Percentiles rank a stretch among this genome's conserved stretches.
Evolutionary conservation across 345 rosid genomes (phyloP).

Genomic region (Gossypium rotundifolium): DNA sequence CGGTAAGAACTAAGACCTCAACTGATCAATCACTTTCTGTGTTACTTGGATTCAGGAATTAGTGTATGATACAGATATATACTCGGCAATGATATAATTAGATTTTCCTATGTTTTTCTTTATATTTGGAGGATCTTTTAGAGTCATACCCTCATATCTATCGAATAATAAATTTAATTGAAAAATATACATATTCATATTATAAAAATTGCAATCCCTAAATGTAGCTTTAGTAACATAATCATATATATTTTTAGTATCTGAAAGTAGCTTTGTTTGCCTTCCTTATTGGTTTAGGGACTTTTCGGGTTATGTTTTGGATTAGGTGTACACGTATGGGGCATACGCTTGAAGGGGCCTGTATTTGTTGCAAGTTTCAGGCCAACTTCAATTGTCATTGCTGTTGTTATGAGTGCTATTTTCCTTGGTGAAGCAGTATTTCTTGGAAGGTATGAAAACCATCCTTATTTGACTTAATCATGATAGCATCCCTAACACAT

Average conservation of each 20-base stretch:
- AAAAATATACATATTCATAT: too few species aligned
- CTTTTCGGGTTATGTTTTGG: neutral
- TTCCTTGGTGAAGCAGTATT: constrained; percentile 5
- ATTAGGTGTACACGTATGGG: neutral
- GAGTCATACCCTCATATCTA: too few species aligned
- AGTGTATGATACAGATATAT: too few species aligned
- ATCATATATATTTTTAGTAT: neutral
- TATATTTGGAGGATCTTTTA: too few species aligned
- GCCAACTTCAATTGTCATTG: neutral
- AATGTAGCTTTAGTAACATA: too few species aligned
- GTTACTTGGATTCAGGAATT: too few species aligned
- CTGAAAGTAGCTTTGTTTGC: neutral
- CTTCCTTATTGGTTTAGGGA: constrained; percentile 12
- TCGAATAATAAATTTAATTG: too few species aligned
- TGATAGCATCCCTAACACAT: neutral
- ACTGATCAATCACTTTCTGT: too few species aligned
- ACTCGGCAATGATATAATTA: neutral
- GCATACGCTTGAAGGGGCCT: constrained; percentile 7
- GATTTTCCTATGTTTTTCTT: neutral
- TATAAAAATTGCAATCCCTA: too few species aligned
- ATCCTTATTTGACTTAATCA: neutral
- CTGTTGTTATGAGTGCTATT: neutral
- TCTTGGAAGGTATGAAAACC: neutral
- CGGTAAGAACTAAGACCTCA: neutral
- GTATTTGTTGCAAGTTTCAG: constrained; percentile 6